A percentile compares a stretch with the other conserved stretches of the same genome.
Conservation (phyloP, 2,329 filamentous ascomycete genomes). For the Monosporascus sp. region DNA sequence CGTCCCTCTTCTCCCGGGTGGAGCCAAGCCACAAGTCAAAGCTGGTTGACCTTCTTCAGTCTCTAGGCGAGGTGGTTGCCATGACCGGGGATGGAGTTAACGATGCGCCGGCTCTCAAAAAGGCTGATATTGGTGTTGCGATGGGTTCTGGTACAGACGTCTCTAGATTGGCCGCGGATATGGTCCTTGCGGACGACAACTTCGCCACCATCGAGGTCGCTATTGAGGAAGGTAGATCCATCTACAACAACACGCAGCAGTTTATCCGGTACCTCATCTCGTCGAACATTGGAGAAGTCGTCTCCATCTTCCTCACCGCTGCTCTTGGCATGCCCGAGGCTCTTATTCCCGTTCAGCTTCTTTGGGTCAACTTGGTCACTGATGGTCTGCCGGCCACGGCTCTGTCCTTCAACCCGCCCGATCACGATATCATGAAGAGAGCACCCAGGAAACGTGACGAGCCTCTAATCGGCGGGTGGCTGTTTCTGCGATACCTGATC, state of each 20-base stretch:
- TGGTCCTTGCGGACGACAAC: slow-evolving; percentile 98
- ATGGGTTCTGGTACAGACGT: slow-evolving; percentile 99
- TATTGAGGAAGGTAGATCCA: slow-evolving; percentile 93
- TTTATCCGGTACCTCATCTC: slow-evolving; percentile 99
- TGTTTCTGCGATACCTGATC: slow-evolving; percentile 96
- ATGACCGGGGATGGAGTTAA: slow-evolving; percentile 99
- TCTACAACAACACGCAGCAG: slow-evolving; percentile 99
- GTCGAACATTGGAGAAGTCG: slow-evolving; percentile 97
- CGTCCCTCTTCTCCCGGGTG: slow-evolving; percentile 91
- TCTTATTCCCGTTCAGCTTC: slow-evolving; percentile 89
- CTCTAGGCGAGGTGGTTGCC: slow-evolving; percentile 87
- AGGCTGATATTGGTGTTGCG: slow-evolving; percentile 96
- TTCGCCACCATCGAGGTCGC: slow-evolving; percentile 96
- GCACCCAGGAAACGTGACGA: slow-evolving; percentile 89
- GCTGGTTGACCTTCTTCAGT: slow-evolving; percentile 92
- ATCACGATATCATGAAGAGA: slow-evolving; percentile 95
- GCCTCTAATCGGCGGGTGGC: slow-evolving; percentile 85
- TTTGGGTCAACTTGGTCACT: slow-evolving; percentile 98
- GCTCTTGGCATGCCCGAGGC: slow-evolving; percentile 97
- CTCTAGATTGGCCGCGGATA: slow-evolving; percentile 91
- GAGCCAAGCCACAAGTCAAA: slow-evolving; percentile 97
- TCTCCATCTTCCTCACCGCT: slow-evolving; percentile 96
- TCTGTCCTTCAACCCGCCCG: slow-evolving; percentile 96
- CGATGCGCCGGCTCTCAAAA: slow-evolving; percentile 95
- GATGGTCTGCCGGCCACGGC: slow-evolving; percentile 95